Evolutionary conservation across 23 red algal species (phyloP), one percentile per base, ranked within the genome.

Genomic region (Chondrus crispus): DNA sequence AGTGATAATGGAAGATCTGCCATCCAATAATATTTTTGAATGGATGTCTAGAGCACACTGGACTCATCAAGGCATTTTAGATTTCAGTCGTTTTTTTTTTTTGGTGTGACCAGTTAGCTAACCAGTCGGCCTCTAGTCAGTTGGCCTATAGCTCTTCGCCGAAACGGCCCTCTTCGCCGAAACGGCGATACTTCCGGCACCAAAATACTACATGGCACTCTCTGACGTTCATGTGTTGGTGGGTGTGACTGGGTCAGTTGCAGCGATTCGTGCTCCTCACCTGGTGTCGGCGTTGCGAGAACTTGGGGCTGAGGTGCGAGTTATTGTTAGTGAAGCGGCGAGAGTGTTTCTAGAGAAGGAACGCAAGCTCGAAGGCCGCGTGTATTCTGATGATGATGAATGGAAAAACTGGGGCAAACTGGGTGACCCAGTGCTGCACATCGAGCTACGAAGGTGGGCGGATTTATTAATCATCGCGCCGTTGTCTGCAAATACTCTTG

Each of bases 381-480:
- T 76, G 14, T 55, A 86, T 20, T 86, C 40, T 33, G 96, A 98
- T 71, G 90, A 42, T 1, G 51, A 93, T 36, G 96, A 98, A 74
- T 91, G 89, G 89, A 44, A 52, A 5, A 46, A 38, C 10, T 99
- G 97, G 97, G 3, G 36, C 2, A 43, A 3, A 22, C 85, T 96
- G 12, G 93, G 93, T 41, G 97, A 99, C 50, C 91, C 91, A 28
- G 94, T 99, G 1, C 53, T 96, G 24, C 97, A 99, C 73, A 95
- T 99, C 19, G 94, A 95, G n/a, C 76, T 96, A 2, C 77, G 90
- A 3, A 78, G 83, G 7, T 95, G 94, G 97, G 97, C 97, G 10
- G 64, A 95, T 81, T 77, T 91, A 5, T 71, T 99, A 22, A 2
- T 99, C 5, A 68, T 99, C 22, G 97, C 94, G 46, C 97, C 97